A percentile compares a stretch with the other conserved stretches of the same genome.
Evolutionary conservation across 2,329 filamentous ascomycete species (phyloP).

Genomic region (Emericellopsis cladophorae): DNA sequence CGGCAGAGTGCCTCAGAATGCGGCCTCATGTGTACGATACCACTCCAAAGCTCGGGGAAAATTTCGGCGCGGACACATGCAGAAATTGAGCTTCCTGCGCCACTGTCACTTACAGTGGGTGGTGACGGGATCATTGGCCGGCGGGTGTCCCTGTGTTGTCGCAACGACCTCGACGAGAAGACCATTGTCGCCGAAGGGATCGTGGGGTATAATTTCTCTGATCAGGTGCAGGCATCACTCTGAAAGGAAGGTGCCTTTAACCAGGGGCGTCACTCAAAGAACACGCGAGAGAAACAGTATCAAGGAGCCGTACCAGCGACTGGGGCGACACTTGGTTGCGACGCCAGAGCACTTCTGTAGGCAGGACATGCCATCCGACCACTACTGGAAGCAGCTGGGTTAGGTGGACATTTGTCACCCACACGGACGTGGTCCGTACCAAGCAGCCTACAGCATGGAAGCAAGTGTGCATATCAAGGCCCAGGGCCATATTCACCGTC

Average conservation of each 20-base stretch:
- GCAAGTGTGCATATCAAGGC: no score
- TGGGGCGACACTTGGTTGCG: no score
- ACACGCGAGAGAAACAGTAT: no score
- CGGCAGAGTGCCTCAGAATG: conserved; percentile 25
- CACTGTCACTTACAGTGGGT: conserved; percentile 30
- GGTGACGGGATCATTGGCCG: conserved; percentile 33
- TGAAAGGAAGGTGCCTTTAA: background rate
- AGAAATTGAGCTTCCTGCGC: conserved; percentile 21
- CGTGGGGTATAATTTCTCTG: conserved; percentile 31
- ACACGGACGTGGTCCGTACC: no score
- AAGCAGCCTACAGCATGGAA: no score
- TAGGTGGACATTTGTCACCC: no score
- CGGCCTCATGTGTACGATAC: conserved; percentile 20
- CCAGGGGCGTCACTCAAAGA: no score
- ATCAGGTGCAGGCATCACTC: background rate
- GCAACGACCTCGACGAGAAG: conserved; percentile 6
- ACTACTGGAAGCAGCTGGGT: no score
- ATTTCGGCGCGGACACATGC: conserved; percentile 11
- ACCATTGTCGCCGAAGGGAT: conserved; percentile 31
- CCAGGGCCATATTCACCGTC: no score
- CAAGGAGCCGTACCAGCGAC: no score
- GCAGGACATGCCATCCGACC: no score
- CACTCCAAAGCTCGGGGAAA: conserved; percentile 18
- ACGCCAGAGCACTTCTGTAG: no score
- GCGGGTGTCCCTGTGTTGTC: conserved; percentile 26